phyloP scores from a whole-genome alignment of 768 basidiomycete species.

The Lactifluus hygrophoroides region DNA sequence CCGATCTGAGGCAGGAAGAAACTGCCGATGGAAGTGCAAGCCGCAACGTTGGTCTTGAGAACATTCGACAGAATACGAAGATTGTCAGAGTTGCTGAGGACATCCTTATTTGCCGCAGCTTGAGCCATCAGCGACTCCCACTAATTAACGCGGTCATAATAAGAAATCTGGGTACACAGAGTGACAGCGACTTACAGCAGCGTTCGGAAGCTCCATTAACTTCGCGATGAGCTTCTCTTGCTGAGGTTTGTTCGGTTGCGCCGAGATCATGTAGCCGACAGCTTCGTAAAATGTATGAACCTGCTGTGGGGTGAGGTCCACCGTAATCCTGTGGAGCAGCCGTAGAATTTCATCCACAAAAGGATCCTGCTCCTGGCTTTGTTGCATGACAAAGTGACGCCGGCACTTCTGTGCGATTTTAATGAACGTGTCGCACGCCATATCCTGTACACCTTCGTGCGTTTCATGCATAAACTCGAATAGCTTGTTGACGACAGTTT shows the following conservation, averaged over 20 bases:
- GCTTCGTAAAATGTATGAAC: conserved; percentile 99
- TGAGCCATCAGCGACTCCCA: conserved; percentile 98
- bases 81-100: conserved; percentile 83
- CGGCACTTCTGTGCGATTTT: conserved; percentile 99
- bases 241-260: conserved; percentile 94
- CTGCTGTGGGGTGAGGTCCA: conserved; percentile 90
- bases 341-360: conserved; percentile 97
- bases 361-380: conserved; percentile 92
- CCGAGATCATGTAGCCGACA: conserved; percentile 98
- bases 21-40: conserved; percentile 92
- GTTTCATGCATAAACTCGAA: conserved; percentile 99
- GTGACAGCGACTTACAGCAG: conserved; percentile 42
- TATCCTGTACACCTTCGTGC: conserved; percentile 99
- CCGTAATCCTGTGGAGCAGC: conserved; percentile 84
- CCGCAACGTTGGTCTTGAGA: conserved; percentile 96
- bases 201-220: conserved; percentile 96
- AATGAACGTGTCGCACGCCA: conserved; percentile 99
- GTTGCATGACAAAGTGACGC: conserved; percentile 97
- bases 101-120: conserved; percentile 87
- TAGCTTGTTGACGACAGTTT: conserved; percentile 98
- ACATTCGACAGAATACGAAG: conserved; percentile 96
- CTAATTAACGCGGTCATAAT: conserved; percentile 32
- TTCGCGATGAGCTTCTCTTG: conserved; percentile 94
- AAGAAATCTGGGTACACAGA: background rate
- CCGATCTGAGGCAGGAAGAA: conserved; percentile 98